phyloP scores from a whole-genome alignment of 345 rosid genomes.

The thale cress (Arabidopsis thaliana) region DNA sequence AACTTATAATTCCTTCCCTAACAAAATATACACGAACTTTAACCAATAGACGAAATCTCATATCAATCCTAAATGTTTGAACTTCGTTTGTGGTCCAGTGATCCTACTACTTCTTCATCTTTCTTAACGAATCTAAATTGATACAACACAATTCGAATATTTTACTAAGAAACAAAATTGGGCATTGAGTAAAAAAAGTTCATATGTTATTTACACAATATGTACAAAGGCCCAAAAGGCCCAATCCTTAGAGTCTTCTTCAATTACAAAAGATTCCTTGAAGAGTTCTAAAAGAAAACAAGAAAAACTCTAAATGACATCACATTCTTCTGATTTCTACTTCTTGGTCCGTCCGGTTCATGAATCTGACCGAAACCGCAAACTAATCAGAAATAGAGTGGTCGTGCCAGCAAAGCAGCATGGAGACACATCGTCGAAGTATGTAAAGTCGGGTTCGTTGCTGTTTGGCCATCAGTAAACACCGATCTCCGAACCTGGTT shows the following conservation, averaged over 20 bases:
- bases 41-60: not conserved
- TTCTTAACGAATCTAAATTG: not conserved
- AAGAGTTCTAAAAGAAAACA: not conserved
- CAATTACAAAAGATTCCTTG: slow-evolving; percentile 8
- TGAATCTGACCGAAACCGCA: not conserved
- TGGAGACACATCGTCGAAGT: slow-evolving; percentile 74
- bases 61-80: not conserved
- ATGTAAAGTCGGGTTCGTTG: slow-evolving; percentile 82
- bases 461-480: slow-evolving; percentile 68
- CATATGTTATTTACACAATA: slow-evolving; percentile 24
- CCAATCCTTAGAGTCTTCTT: slow-evolving; percentile 3
- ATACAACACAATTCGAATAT: not conserved
- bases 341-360: slow-evolving; percentile 1
- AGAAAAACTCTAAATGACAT: not conserved
- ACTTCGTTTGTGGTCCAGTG: not conserved
- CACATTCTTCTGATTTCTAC: not conserved
- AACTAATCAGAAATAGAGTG: slow-evolving; percentile 45
- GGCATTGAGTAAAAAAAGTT: not conserved
- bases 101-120: not conserved
- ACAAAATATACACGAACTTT: too few species aligned
- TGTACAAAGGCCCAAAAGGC: slow-evolving; percentile 1
- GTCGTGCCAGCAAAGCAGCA: slow-evolving; percentile 87
- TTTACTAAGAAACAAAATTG: not conserved
- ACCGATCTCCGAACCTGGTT: slow-evolving; percentile 52
- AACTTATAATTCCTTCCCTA: too few species aligned